Evolutionary conservation across 192 early-diverging fungal species (phyloP).

Genomic region (Mortierella hygrophila): DNA sequence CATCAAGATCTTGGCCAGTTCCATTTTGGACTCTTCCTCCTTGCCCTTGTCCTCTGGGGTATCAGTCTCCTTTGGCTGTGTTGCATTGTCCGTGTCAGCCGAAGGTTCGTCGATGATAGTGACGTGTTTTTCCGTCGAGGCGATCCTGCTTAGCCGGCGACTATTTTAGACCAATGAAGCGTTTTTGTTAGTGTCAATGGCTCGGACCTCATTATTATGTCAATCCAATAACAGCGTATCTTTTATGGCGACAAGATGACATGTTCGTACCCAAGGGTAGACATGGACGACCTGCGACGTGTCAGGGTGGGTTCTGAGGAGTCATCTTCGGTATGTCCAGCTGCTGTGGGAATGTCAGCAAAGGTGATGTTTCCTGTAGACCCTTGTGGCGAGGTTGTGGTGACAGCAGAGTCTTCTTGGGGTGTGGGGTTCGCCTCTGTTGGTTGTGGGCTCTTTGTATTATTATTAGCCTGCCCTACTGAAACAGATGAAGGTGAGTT

Average conservation of each 20-base stretch:
- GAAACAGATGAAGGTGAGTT: background rate
- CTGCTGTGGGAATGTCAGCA: background rate
- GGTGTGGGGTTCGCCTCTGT: background rate
- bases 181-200: background rate
- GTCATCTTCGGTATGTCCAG: background rate
- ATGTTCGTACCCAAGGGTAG: background rate
- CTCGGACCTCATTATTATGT: background rate
- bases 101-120: conserved; percentile 30
- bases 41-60: conserved; percentile 12
- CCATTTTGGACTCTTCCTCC: conserved; percentile 32
- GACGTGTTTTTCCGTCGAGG: conserved; percentile 46
- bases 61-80: background rate
- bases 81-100: background rate
- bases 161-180: background rate
- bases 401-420: background rate
- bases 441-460: background rate
- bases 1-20: conserved; percentile 44
- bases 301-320: background rate
- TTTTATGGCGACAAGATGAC: background rate
- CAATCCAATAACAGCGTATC: background rate
- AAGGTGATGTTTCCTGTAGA: conserved; percentile 1
- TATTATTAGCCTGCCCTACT: background rate
- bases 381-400: background rate
- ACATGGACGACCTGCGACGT: conserved; percentile 16
- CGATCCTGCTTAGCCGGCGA: conserved; percentile 12